Evolutionary conservation across 805 yeast genomes (phyloP), one percentile per base, ranked within the genome.

Genomic region (Kluyveromyces wickerhamii): DNA sequence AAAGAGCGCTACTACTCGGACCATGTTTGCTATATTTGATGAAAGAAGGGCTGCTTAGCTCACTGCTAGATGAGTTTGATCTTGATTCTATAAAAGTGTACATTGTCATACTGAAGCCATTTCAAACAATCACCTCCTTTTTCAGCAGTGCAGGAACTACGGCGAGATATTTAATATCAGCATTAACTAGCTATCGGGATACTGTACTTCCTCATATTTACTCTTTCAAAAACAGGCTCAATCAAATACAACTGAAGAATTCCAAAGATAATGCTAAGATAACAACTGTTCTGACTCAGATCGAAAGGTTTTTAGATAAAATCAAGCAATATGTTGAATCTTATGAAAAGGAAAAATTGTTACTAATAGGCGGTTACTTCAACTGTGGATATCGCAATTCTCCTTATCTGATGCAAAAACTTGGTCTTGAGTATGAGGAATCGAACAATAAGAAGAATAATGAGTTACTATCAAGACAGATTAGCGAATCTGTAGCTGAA

Each of bases 101-200:
- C 13, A 14, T 30, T 11, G 11, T 30, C 11, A 10, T 30, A 5
- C 22, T 30, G 33, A 30, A 30, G 8, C 33, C 33, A 4, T 30
- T 30, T 21, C 23, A 30, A 12, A 30, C 33, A 21, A 30, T 30
- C 11, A 30, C 33, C 9, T 20, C 33, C 9, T 30, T 30, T 21
- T 30, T 30, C 20, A 30, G 19, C 19, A 30, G 33, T 21, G 16
- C 33, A 21, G 33, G 21, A 4, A 30, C 33, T 6, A 30, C 33
- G 10, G 21, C 33, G 3, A 30, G 33, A 18, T 30, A 30, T 14
- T 17, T 30, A 8, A n/a, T 30, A 14, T 18, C 33, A 12, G 33
- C 33, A 8, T 21, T 30, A n/a, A 30, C 13, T 16, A 30, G 25
- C 21, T 30, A 30, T n/a, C 21, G 15, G 12, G 33, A 30, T 21